Conservation (phyloP, 1,284 basidiomycete species). For the Entoloma clypeatum region DNA sequence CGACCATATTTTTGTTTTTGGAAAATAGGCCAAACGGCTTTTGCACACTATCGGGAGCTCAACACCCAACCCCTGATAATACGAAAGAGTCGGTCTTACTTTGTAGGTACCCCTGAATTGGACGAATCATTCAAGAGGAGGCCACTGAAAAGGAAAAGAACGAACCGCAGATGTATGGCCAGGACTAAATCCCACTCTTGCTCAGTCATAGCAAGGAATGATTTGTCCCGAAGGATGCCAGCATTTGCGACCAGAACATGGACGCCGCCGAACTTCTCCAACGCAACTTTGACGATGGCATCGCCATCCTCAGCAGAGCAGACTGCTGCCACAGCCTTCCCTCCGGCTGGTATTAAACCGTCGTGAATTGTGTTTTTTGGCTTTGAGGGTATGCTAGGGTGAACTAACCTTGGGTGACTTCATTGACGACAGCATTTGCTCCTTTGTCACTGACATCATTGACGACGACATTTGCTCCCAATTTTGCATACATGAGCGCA, state of each 20-base stretch:
- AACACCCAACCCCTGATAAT: not conserved
- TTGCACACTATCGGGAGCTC: slow-evolving; percentile 59
- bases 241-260: slow-evolving; percentile 94
- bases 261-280: slow-evolving; percentile 86
- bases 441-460: slow-evolving; percentile 92
- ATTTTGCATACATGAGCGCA: slow-evolving; percentile 84
- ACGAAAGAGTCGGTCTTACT: slow-evolving; percentile 31
- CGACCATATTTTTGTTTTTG: slow-evolving; percentile 96
- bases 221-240: slow-evolving; percentile 90
- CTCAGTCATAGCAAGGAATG: slow-evolving; percentile 86
- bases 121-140: not conserved
- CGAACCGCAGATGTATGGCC: slow-evolving; percentile 79
- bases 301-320: slow-evolving; percentile 93
- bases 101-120: slow-evolving; percentile 58
- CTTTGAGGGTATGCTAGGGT: not conserved
- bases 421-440: slow-evolving; percentile 82
- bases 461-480: slow-evolving; percentile 95
- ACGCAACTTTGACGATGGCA: slow-evolving; percentile 81
- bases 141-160: slow-evolving; percentile 5
- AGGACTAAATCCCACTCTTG: slow-evolving; percentile 95
- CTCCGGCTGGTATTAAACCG: slow-evolving; percentile 59
- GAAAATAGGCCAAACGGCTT: slow-evolving; percentile 97
- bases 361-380: slow-evolving; percentile 5
- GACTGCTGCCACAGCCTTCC: slow-evolving; percentile 82
- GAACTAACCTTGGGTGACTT: slow-evolving; percentile 73